Evolutionary conservation across 2,329 filamentous ascomycete species (phyloP).

Genomic region (Neoscytalidium dimidiatum): DNA sequence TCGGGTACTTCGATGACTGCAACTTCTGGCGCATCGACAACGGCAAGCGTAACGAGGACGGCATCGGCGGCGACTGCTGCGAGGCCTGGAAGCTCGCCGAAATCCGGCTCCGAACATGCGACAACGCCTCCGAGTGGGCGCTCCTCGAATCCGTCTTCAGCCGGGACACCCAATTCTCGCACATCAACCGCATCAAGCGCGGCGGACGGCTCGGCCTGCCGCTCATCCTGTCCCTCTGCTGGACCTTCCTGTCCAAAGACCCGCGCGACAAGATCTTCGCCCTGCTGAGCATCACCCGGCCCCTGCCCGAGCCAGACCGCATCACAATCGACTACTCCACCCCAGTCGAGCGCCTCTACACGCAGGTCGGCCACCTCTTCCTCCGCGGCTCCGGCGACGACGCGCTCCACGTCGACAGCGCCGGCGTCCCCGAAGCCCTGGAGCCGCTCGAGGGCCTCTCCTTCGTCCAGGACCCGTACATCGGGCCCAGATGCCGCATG

Average conservation of each 20-base stretch:
- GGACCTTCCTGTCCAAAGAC: background rate
- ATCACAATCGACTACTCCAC: background rate
- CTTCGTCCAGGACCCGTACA: background rate
- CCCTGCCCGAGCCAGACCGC: background rate
- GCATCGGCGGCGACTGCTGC: background rate
- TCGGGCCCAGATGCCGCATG: background rate
- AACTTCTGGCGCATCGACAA: conserved; percentile 6
- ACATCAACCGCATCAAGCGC: background rate
- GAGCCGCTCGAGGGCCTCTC: background rate
- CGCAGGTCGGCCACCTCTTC: background rate
- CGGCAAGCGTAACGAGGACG: background rate
- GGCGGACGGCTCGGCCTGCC: background rate
- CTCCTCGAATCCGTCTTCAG: background rate
- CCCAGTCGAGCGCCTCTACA: background rate
- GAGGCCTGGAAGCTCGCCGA: conserved; percentile 10
- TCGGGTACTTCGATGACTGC: conserved; percentile 4
- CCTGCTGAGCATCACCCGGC: background rate
- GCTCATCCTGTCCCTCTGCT: background rate
- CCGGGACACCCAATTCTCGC: background rate
- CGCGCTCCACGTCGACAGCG: background rate
- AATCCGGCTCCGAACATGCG: background rate
- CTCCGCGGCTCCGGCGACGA: background rate
- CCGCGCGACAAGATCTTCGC: conserved; percentile 7
- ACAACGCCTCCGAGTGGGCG: background rate
- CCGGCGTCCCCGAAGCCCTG: background rate